Evolutionary conservation across 106 monocot genomes (phyloP).

Genomic region (Dendrobium nobile): DNA sequence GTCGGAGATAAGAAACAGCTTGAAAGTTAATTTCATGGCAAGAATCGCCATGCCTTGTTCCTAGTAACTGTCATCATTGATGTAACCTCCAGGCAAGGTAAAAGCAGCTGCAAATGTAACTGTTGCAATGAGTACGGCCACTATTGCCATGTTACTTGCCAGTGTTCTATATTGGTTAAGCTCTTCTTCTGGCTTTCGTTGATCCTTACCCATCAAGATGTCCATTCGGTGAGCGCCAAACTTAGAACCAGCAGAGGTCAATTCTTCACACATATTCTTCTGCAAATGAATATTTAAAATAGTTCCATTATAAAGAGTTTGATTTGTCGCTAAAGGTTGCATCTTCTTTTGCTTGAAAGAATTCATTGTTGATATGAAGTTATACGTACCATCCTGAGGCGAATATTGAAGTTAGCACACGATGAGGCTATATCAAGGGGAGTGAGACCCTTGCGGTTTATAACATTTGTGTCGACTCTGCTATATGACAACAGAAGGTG

Average conservation of each 20-base stretch:
- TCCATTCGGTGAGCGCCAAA: constrained; percentile 9
- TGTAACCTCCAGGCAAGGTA: too few species aligned
- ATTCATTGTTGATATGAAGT: not conserved
- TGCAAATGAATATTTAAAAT: not conserved
- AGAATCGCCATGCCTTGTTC: constrained; percentile 23
- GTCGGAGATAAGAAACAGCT: constrained; percentile 38
- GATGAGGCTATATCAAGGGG: constrained; percentile 20
- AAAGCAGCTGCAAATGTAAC: too few species aligned
- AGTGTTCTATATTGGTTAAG: constrained; percentile 1
- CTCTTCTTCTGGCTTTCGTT: constrained; percentile 7
- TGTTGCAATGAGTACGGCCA: constrained; percentile 26
- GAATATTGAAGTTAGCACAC: constrained; percentile 9
- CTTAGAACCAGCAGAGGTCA: constrained; percentile 12
- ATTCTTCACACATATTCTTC: constrained; percentile 15
- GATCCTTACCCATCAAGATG: not conserved
- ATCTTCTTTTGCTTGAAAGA: too few species aligned
- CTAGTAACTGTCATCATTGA: not conserved
- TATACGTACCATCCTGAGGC: constrained; percentile 15
- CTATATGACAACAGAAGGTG: not conserved
- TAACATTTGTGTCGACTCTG: not conserved
- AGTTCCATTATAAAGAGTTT: too few species aligned
- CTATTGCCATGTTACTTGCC: constrained; percentile 20
- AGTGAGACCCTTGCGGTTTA: constrained; percentile 10
- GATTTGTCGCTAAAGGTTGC: too few species aligned
- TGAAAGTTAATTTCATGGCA: constrained; percentile 23